Conservation (phyloP, 163 green algal genomes). For the Coccomyxa subellipsoidea region DNA sequence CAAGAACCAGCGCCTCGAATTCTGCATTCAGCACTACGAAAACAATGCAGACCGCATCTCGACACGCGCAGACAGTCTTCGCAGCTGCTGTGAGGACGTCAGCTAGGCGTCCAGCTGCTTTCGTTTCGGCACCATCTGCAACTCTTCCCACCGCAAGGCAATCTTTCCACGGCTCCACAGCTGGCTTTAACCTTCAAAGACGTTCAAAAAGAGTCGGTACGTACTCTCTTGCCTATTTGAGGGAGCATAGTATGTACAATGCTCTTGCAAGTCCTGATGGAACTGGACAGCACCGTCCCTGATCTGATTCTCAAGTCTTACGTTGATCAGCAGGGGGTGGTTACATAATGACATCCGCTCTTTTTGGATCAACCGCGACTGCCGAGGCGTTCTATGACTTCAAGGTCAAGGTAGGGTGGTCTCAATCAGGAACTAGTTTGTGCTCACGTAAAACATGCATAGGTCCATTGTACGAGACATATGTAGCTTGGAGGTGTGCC, state of each 20-base stretch:
- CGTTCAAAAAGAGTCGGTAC: not conserved
- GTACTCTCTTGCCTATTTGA: too few relatives aligned
- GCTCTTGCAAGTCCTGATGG: too few relatives aligned
- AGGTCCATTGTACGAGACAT: not conserved
- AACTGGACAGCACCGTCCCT: too few relatives aligned
- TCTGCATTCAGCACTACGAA: not conserved
- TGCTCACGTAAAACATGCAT: not conserved
- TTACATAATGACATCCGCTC: not conserved
- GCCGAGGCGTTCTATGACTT: slow-evolving; percentile 20
- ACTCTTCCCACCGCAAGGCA: not conserved
- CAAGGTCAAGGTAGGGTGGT: slow-evolving; percentile 14
- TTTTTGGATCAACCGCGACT: slow-evolving; percentile 4
- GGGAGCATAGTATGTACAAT: too few relatives aligned
- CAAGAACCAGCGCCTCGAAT: not conserved
- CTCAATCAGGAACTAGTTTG: not conserved
- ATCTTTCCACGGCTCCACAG: not conserved
- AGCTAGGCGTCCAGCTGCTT: not conserved
- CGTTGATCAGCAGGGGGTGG: not conserved
- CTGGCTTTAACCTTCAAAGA: not conserved
- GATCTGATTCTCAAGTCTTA: not conserved
- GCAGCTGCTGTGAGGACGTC: not conserved
- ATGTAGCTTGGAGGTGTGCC: not conserved
- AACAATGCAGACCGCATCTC: not conserved
- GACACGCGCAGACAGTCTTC: not conserved
- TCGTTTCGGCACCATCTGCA: not conserved